Base-by-base conservation (phyloP, 2,329 filamentous ascomycete species). In the Colletotrichum plurivorum region DNA sequence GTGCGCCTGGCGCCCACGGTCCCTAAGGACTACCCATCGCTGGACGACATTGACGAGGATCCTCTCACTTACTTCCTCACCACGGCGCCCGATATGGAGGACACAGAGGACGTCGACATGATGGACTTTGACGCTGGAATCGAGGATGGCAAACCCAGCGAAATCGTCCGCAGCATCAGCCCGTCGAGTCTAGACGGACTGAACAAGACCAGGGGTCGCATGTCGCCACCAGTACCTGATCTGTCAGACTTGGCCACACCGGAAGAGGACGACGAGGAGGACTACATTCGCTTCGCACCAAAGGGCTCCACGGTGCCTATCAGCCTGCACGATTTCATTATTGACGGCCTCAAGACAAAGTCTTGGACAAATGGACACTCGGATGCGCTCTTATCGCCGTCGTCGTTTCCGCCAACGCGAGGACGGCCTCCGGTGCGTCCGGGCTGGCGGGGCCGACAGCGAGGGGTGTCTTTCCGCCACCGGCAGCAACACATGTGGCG, bases 61-160 rank as follows among this genome's bases (percentile, higher is more conserved):
- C 87, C 87, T 16, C 80, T 89, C 59, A 85, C 82, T 55, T 88
- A 87, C 75, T 89, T 89, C 72, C 81, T 89, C 49, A 88, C 86
- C 1, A 84, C 87, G 1, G 79, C 82, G 0, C 80, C 84, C 1
- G 78, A 79, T 12, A 73, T 81, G 12, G 81, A 84, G 20, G 80
- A 82, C 22, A 76, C 80, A 13, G 77, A 82, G 27, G 82, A 82
- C 48, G 76, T 80, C 52, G 80, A 79, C 71, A 82, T 85, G 75
- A 80, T 85, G 78, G 85, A 87, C 71, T 85, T 88, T 72, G 87
- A 89, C 74, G 87, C 87, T 45, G 87, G 87, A 63, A 89, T 89
- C 75, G 86, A 89, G 74, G 83, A 86, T 72, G 75, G 80, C 62
- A 83, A 78, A 67, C 83, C 84, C 3, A 76, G 78, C 31, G 81